A percentile compares a stretch with the other conserved stretches of the same genome.
Evolutionary conservation across 805 yeast genomes (phyloP).

Genomic region (Candida ovalis): DNA sequence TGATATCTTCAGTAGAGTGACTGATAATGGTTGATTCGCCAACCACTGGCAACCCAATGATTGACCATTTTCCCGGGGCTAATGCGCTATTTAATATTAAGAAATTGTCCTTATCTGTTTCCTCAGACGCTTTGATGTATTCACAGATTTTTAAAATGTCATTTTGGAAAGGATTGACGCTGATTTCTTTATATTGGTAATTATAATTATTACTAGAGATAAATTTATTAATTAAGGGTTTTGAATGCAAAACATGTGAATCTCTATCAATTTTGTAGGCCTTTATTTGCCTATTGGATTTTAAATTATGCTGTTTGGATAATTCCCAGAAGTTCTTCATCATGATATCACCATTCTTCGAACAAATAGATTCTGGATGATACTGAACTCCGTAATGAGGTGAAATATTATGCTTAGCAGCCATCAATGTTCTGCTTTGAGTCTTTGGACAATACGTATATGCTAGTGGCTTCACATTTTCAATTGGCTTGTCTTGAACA

Average conservation of each 20-base stretch:
- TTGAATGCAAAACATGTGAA: slow-evolving; percentile 19
- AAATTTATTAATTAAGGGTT: slow-evolving; percentile 23
- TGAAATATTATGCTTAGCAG: slow-evolving; percentile 51
- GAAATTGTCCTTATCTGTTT: slow-evolving; percentile 43
- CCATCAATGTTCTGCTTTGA: slow-evolving; percentile 59
- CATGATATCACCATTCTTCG: slow-evolving; percentile 58
- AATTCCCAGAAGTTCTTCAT: slow-evolving; percentile 58
- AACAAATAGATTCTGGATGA: slow-evolving; percentile 94
- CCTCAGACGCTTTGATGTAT: slow-evolving; percentile 18
- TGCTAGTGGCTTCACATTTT: slow-evolving; percentile 56
- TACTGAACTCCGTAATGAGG: slow-evolving; percentile 95
- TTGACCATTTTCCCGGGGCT: slow-evolving; percentile 82
- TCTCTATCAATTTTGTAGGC: slow-evolving; percentile 10
- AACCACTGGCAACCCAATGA: slow-evolving; percentile 65
- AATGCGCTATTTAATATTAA: slow-evolving; percentile 75
- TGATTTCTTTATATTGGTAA: slow-evolving; percentile 13
- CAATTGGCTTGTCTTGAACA: slow-evolving; percentile 30
- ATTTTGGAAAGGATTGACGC: background rate
- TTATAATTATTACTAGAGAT: slow-evolving; percentile 5
- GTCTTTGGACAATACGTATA: slow-evolving; percentile 42
- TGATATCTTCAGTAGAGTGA: slow-evolving; percentile 51
- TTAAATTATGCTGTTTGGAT: slow-evolving; percentile 33
- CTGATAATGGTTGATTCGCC: slow-evolving; percentile 46
- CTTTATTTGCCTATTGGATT: background rate
- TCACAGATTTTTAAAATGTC: slow-evolving; percentile 45